A percentile compares a stretch with the other conserved stretches of the same genome.
These are phyloP conservation scores for Epichloe typhina DNA, from an alignment of 2,329 filamentous ascomycete genomes.

Conservation along the genomic window DNA sequence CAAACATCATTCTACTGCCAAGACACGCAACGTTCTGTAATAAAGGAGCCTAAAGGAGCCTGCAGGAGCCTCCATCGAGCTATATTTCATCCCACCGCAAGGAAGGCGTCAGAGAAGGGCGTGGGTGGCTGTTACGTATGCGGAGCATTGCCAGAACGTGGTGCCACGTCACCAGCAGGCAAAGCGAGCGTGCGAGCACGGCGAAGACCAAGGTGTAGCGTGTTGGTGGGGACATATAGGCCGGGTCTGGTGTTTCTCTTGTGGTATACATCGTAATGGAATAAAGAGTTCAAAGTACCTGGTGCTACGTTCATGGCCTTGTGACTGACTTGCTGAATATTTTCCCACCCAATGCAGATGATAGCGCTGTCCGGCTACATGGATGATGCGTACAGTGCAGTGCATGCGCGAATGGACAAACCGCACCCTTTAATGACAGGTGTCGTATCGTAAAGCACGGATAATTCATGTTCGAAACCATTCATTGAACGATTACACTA, in stretches of 20 bases:
- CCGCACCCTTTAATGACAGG: too few species aligned
- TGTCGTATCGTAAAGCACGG: too few species aligned
- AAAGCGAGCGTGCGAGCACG: constrained; percentile 2
- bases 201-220: constrained; percentile 4
- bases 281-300: constrained; percentile 13
- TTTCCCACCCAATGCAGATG: background rate
- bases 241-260: constrained; percentile 18
- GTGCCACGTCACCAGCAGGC: constrained; percentile 1
- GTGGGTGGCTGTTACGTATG: background rate
- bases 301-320: background rate
- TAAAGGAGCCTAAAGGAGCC: background rate
- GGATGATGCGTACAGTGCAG: too few species aligned
- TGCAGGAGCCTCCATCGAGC: background rate
- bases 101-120: background rate
- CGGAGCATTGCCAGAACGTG: constrained; percentile 1
- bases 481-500: background rate
- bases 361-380: too few species aligned
- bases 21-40: constrained; percentile 2
- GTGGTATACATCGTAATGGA: constrained; percentile 22
- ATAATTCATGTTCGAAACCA: background rate
- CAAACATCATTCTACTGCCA: background rate
- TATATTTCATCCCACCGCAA: background rate
- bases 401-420: too few species aligned
- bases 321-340: background rate
- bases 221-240: constrained; percentile 6